Percentiles rank a stretch among this genome's conserved stretches.
Evolutionary conservation across 1,139 yeast species (phyloP).

Genomic region (Protomyces arabidopsidicola): DNA sequence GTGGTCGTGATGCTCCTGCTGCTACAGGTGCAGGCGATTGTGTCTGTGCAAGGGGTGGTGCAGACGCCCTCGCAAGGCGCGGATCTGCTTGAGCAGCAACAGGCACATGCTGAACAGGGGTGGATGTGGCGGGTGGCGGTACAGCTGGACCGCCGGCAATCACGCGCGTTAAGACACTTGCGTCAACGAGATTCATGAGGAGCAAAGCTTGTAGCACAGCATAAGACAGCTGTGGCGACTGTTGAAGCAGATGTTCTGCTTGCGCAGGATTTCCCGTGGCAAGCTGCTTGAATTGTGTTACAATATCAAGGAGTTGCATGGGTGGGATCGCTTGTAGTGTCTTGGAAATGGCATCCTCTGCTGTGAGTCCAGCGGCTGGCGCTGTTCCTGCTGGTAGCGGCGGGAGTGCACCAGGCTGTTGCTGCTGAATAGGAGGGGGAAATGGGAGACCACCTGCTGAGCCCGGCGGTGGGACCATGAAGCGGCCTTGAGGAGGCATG

Average conservation of each 20-base stretch:
- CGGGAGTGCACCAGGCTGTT: slow-evolving; percentile 22
- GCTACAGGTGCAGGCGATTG: slow-evolving; percentile 33
- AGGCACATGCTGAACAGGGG: slow-evolving; percentile 26
- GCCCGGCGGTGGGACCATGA: slow-evolving; percentile 29
- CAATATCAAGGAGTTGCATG: slow-evolving; percentile 51
- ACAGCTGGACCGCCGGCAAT: slow-evolving; percentile 34
- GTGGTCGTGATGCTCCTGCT: not conserved
- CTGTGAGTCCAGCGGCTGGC: slow-evolving; percentile 48
- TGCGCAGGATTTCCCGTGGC: slow-evolving; percentile 57
- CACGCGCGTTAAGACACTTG: slow-evolving; percentile 49
- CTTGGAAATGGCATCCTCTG: slow-evolving; percentile 58
- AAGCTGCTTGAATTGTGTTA: slow-evolving; percentile 63
- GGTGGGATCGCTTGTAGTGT: slow-evolving; percentile 57
- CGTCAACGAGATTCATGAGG: slow-evolving; percentile 54
- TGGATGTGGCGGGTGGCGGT: slow-evolving; percentile 33
- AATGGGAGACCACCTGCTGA: slow-evolving; percentile 26
- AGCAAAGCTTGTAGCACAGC: slow-evolving; percentile 75
- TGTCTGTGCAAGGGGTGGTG: slow-evolving; percentile 30
- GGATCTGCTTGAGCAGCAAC: slow-evolving; percentile 27
- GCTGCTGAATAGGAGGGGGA: slow-evolving; percentile 18
- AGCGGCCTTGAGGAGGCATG: slow-evolving; percentile 15
- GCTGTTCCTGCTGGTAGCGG: slow-evolving; percentile 30
- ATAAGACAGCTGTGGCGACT: slow-evolving; percentile 73
- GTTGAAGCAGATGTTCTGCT: slow-evolving; percentile 58
- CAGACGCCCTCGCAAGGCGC: slow-evolving; percentile 28